A percentile compares a stretch with the other conserved stretches of the same genome.
Evolutionary conservation across 176 grass and related monocot species (phyloP).

Genomic region (Musa schizocarpa): DNA sequence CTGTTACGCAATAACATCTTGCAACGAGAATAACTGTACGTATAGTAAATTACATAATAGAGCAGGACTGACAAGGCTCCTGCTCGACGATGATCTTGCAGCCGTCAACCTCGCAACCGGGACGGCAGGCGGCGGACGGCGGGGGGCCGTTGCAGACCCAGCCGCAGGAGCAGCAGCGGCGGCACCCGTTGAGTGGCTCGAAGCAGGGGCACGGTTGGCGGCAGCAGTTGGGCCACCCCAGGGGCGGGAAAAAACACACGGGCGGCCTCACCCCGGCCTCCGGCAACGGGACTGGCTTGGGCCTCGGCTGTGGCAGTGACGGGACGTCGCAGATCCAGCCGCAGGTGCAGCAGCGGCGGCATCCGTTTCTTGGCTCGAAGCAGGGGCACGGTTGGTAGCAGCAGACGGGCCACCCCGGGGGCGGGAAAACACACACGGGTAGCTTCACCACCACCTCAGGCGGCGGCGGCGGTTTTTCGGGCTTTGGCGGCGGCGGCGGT

Average conservation of each 20-base stretch:
- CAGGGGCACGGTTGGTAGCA: conserved; percentile 48
- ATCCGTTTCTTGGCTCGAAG: conserved; percentile 32
- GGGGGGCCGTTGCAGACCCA: no score
- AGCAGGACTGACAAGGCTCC: conserved; percentile 22
- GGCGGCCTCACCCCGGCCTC: no score
- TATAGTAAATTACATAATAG: conserved; percentile 27
- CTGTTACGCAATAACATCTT: no score
- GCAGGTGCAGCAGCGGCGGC: conserved; percentile 23
- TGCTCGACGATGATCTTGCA: conserved; percentile 38
- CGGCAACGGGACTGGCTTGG: not conserved
- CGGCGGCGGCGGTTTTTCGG: not conserved
- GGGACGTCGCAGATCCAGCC: not conserved
- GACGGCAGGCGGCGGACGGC: conserved; percentile 24
- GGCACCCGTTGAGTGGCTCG: no score
- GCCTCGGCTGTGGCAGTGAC: not conserved
- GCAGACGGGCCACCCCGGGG: not conserved
- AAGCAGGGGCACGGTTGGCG: no score
- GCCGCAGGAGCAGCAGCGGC: no score
- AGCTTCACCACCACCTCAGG: conserved; percentile 30
- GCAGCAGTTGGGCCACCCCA: no score
- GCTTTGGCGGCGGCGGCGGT: no score
- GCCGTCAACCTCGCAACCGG: conserved; percentile 26
- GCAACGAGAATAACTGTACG: no score
- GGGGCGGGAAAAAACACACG: no score
- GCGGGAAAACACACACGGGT: not conserved